Evolutionary conservation across 106 monocot genomes (phyloP), one percentile per base, ranked within the genome.

Genomic region (Phalaenopsis equestris): DNA sequence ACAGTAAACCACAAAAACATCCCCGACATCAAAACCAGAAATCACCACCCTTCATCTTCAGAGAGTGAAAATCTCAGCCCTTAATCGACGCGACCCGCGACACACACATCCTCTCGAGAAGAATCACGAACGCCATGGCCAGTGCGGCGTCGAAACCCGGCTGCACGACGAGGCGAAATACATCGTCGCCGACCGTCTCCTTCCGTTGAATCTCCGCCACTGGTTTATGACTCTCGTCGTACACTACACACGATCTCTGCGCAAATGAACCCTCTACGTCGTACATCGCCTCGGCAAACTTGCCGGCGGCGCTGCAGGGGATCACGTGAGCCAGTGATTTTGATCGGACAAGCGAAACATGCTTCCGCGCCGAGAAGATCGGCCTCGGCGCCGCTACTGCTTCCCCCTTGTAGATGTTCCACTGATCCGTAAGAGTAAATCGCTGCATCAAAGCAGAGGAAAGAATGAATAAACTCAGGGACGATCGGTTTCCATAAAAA

Each of bases 61-160:
- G 14, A 52, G 14, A 52, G 14, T 12, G 52, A 52, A 41, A 80
- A 47, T 36, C 65, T 55, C 68, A 85, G 16, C 85, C 16, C 12
- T 9, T 19, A 17, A 89, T 24, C 12, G 78, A 74, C 5, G 84
- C 52, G 55, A 6, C 72, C 47, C 82, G 58, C 41, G 57, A 80
- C 21, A 76, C 67, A 55, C 73, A 87, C 55, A 91, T 89, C 23
- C 82, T 80, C 56, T 93, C 93, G 73, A 93, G 75, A 52, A 87
- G 58, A 2, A 93, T 84, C 4, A 93, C 87, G 19, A 91, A 70
- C 0, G 91, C 91, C 93, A 93, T 89, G 42, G 85, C 75, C 18
- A 89, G 23, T 18, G 81, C 38, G 10, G 55, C n/a, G 64, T 88
- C 86, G 19, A 86, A 73, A 4, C 82, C 86, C 0, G 89, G 86